Percentiles rank a stretch among this genome's conserved stretches.
Conservation (phyloP, 192 early-diverging fungal genomes). For the Coemansia sp. region DNA sequence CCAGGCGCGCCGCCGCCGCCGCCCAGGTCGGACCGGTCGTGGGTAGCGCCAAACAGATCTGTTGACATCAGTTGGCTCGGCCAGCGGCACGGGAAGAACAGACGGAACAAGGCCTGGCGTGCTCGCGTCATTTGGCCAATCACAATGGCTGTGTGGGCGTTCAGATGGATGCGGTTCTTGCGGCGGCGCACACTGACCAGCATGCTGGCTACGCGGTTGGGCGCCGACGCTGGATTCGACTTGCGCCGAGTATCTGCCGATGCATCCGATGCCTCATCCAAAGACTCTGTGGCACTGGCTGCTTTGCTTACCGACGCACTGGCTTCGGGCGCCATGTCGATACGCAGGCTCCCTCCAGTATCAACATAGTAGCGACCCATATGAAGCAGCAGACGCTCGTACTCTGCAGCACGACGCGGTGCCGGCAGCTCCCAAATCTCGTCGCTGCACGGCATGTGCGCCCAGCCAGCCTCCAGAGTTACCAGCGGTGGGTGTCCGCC, state of each 20-base stretch:
- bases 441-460: slow-evolving; percentile 57
- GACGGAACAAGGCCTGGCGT: slow-evolving; percentile 48
- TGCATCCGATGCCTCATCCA: neutral
- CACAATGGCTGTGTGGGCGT: slow-evolving; percentile 49
- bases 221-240: slow-evolving; percentile 7
- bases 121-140: slow-evolving; percentile 53
- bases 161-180: slow-evolving; percentile 54
- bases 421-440: slow-evolving; percentile 38
- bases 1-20: slow-evolving; percentile 46
- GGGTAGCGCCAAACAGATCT: slow-evolving; percentile 16
- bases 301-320: neutral
- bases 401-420: slow-evolving; percentile 49
- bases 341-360: slow-evolving; percentile 50
- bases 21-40: slow-evolving; percentile 28
- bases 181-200: slow-evolving; percentile 51
- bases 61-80: slow-evolving; percentile 52
- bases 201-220: slow-evolving; percentile 51
- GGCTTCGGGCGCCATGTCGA: slow-evolving; percentile 31
- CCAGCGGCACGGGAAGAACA: slow-evolving; percentile 56
- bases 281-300: neutral
- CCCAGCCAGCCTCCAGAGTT: slow-evolving; percentile 54
- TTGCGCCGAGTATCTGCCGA: slow-evolving; percentile 8
- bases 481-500: slow-evolving; percentile 52
- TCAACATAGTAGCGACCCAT: slow-evolving; percentile 56
- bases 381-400: slow-evolving; percentile 54